Base-by-base conservation (phyloP, 257 asterid species). In the Fraxinus americana region DNA sequence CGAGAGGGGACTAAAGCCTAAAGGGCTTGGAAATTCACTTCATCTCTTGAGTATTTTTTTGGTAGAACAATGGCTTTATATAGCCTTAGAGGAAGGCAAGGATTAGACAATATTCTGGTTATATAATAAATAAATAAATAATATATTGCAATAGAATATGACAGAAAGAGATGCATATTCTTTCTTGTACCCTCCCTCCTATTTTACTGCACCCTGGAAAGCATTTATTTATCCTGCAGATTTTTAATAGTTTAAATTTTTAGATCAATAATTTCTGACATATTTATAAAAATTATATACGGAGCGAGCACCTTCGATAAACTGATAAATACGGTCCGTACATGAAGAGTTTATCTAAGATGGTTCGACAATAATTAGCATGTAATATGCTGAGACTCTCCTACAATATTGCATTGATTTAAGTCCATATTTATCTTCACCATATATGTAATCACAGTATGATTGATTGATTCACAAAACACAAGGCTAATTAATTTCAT, bases 21-120 rank as follows among this genome's bases (percentile, higher is more conserved):
- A 19, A 59, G 30, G 30, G 67, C 7, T 59, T 6, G 91, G 77
- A 79, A 87, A 89, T 89, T 87, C 89, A 81, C 91, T 87, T 82
- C 30, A 69, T 80, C 80, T 57, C 73, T 67, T 80, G 66, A 30
- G 71, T 8, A 21, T 41, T 10, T 4, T 14, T 72, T 32, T 3
- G 35, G 66, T n/a, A 73, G 71, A 77, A 59, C 81, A 75, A 29
- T 32, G 87, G 36, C 76, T 54, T 78, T 89, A 83, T 87, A 89
- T 88, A 87, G 91, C 81, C 50, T 13, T 75, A 70, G 75, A 30
- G 71, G 74, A 80, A 78, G 82, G 82, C 73, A 70, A 65, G 81
- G 78, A 65, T 36, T 75, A 14, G 27, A 76, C 75, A 50, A 50
- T 71, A 27, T 71, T 38, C 67, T 74, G 74, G 77, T 45, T 73